These are phyloP conservation scores for Calonectria hongkongensis DNA, from an alignment of 2,329 filamentous ascomycete species.

Conservation along the genomic window DNA sequence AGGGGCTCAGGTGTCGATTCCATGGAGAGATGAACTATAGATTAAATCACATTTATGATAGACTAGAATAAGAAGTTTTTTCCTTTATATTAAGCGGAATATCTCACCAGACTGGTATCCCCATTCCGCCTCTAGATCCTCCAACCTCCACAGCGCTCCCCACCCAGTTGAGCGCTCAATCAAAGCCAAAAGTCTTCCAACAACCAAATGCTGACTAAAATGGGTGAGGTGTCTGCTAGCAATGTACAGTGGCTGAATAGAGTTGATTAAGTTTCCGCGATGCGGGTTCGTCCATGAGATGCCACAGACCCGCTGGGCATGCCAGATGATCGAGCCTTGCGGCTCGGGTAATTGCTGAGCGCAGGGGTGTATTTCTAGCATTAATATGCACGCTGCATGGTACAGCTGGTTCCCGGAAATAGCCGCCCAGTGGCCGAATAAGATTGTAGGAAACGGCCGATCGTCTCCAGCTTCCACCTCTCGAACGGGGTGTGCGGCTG, in stretches of 20 bases:
- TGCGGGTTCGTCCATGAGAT: constrained; percentile 71
- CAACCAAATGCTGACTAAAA: constrained; percentile 54
- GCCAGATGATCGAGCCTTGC: constrained; percentile 63
- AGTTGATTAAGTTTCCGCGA: constrained; percentile 70
- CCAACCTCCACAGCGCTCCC: constrained; percentile 69
- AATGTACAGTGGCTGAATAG: constrained; percentile 71
- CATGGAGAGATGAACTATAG: neutral
- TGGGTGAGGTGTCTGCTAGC: constrained; percentile 70
- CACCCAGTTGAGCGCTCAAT: constrained; percentile 70
- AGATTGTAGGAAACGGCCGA: constrained; percentile 66
- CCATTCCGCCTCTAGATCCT: constrained; percentile 65
- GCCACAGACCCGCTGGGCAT: constrained; percentile 69
- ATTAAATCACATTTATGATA: neutral
- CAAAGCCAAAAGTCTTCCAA: constrained; percentile 56
- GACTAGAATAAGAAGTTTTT: neutral
- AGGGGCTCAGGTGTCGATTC: constrained; percentile 5
- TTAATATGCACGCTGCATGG: constrained; percentile 69
- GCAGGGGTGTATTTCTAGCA: constrained; percentile 65
- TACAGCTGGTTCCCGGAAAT: constrained; percentile 73
- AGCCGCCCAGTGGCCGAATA: constrained; percentile 69
- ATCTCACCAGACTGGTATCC: constrained; percentile 54
- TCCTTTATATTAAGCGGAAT: constrained; percentile 1
- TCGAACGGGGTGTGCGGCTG: constrained; percentile 59
- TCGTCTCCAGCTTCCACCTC: constrained; percentile 51
- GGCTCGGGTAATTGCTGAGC: constrained; percentile 38